Evolutionary conservation across 768 basidiomycete species (phyloP), one percentile per base, ranked within the genome.

Genomic region (Tricholoma flavovirens): DNA sequence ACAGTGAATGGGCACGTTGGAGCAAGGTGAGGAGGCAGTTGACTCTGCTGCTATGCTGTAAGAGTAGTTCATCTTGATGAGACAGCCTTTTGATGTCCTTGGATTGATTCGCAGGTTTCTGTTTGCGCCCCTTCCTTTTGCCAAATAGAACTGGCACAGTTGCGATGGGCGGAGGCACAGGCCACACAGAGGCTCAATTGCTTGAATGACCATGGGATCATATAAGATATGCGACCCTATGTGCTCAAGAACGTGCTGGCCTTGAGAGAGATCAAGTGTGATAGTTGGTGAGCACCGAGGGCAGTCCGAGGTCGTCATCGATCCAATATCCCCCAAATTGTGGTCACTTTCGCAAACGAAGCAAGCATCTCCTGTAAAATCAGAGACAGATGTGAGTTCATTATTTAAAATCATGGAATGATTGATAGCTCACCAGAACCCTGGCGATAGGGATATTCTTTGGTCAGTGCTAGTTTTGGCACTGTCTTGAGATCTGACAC

Each of bases 331-430:
- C 9, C 22, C 57, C 10, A 63, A 45, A 48, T 59, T 49, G 21
- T 50, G 54, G 45, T 61, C 33, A 5, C 29, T 46, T 5, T 61
- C 57, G 51, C n/a, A n/a, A n/a, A n/a, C n/a, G n/a, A n/a, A n/a
- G n/a, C n/a, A n/a, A n/a, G n/a, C n/a, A n/a, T n/a, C 62, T 12
- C 61, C 66, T 66, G 40, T 29, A n/a, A n/a, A n/a, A n/a, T n/a
- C n/a, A n/a, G n/a, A n/a, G n/a, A n/a, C n/a, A n/a, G n/a, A n/a
- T n/a, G n/a, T n/a, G n/a, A n/a, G n/a, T n/a, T n/a, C n/a, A n/a
- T n/a, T n/a, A n/a, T n/a, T n/a, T n/a, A n/a, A n/a, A n/a, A n/a
- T n/a, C n/a, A n/a, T n/a, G n/a, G n/a, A n/a, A n/a, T n/a, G n/a
- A n/a, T n/a, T n/a, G n/a, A n/a, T n/a, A n/a, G n/a, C n/a, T n/a